Base-by-base conservation (phyloP, 176 grass and related monocot genomes). In the Avena sativa region DNA sequence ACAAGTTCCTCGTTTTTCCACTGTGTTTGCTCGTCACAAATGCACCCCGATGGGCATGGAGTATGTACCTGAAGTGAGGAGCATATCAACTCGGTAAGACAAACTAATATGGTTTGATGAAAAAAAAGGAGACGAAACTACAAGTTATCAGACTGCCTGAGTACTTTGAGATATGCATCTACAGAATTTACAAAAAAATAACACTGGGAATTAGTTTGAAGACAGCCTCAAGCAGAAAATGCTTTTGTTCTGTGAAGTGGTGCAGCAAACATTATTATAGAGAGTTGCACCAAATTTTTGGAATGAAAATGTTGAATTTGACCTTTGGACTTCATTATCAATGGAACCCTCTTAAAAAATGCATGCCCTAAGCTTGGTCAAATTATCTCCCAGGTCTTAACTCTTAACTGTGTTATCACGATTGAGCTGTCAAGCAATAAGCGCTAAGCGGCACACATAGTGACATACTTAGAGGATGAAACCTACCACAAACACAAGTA, bases 1-100 rank as follows among this genome's bases (percentile, higher is more conserved):
- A 79, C 1, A 47, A 84, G 53, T 72, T 84, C 5, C 81, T 88
- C 74, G 0, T 26, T 79, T 79, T 40, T 50, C 64, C 87, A 84
- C 3, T 62, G 40, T 83, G 12, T 25, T 67, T 48, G 14, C 21
- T 67, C 32, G 56, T 88, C 60, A 47, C 79, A 82, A 28, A 57
- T 53, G n/a, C 79, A 83, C 46, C 71, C 71, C 14, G 40, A 43
- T 62, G 32, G 9, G 72, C 72, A 75, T 51, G 72, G 72, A 75
- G 47, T 75, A 49, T 52, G 47, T 1, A 6, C 23, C 72, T 75
- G 72, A 51, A 75, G 21, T 75, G 21, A 51, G 21, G 12, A 14
- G 47, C 21, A 28, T 52, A 52, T 28, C 21, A 28, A 74, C 21
- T 74, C 14, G 0, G 47, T 52, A 28, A 75, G 72, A 75, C 51